These are phyloP conservation scores for Cucumis melo DNA, from an alignment of 306 rosid genomes.

Conservation along the genomic window DNA sequence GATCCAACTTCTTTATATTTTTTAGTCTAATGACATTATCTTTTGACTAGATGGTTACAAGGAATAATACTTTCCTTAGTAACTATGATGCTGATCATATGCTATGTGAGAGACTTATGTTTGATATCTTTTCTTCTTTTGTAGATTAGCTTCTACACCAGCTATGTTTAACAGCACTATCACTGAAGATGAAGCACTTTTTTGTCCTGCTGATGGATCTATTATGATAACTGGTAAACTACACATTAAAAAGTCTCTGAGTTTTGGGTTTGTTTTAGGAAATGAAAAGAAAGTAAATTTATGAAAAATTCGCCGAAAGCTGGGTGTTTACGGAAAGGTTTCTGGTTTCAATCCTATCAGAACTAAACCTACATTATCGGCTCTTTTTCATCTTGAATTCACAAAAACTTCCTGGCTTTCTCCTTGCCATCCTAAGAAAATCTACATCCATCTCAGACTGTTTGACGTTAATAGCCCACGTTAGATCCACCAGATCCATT, in stretches of 20 bases:
- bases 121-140: conserved; percentile 14
- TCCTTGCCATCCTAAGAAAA: not conserved
- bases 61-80: not conserved
- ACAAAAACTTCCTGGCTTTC: not conserved
- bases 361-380: not conserved
- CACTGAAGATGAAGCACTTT: conserved; percentile 40
- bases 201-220: conserved; percentile 82
- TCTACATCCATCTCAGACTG: not conserved
- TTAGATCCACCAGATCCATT: not conserved
- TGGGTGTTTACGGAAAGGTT: not conserved
- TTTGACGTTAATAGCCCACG: not conserved
- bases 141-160: conserved; percentile 89
- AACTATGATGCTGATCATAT: not conserved
- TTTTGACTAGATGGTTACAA: not conserved
- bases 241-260: not conserved
- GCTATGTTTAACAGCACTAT: conserved; percentile 94
- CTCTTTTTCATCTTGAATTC: not conserved
- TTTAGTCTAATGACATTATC: not conserved
- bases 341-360: not conserved
- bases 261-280: not conserved
- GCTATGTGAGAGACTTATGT: not conserved
- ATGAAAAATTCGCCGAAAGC: not conserved
- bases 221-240: conserved; percentile 85
- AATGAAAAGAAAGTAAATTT: not conserved
- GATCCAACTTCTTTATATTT: not conserved